Evolutionary conservation across 768 basidiomycete genomes (phyloP), one percentile per base, ranked within the genome.

Genomic region (Mycena rosella): DNA sequence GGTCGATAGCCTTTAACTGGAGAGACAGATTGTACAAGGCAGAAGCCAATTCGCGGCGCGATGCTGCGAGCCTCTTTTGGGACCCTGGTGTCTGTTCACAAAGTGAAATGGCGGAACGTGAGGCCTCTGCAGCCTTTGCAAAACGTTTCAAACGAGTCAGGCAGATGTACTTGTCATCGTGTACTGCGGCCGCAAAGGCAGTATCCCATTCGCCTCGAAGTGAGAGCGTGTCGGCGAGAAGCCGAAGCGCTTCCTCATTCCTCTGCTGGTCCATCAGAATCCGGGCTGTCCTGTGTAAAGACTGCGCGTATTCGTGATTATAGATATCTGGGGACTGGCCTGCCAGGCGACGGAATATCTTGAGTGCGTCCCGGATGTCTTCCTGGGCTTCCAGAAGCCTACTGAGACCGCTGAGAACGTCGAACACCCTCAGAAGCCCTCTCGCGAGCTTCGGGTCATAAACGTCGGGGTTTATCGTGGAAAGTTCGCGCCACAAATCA

Each of bases 221-320:
- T 32, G 32, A 27, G 14, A 17, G 13, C 17, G 62, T 54, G 11
- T 63, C 45, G 24, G 56, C 18, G 17, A 63, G 62, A 20, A 27
- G 40, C 0, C 0, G 1, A 3, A 63, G n/a, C 22, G 62, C 53
- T 1, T 63, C 26, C 11, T n/a, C 8, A 24, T 26, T 8, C 15
- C 18, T 22, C 24, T 48, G 4, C 29, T 30, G 53, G 13, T 63
- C 62, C 18, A 40, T 48, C 34, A 48, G 56, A 20, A 63, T 45
- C 8, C 17, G 47, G 17, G 36, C 60, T 10, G 24, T 51, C 53
- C 13, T 26, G 34, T 52, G 64, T 47, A 66, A 36, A n/a, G 63
- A 18, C 32, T 30, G 40, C 27, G 63, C 42, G 36, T 61, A 63
- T 61, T 56, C 51, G 3, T 54, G 59, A 49, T 36, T 48, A 18